Base-by-base conservation (phyloP, 176 grass and related monocot genomes). In the Zea mays region DNA sequence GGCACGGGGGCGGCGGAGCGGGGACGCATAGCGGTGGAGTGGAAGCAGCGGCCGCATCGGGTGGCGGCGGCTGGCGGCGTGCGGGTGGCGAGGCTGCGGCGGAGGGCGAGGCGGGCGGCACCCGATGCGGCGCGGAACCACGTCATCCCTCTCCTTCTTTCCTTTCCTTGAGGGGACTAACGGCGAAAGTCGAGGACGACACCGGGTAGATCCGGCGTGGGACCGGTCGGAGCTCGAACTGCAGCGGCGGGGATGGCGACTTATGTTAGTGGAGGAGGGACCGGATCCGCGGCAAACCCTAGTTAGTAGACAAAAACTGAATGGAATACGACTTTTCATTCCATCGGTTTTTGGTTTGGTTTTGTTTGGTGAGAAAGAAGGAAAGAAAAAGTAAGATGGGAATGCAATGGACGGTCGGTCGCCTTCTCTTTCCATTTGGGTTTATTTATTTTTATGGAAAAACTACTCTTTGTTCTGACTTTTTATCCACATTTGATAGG, bases 121-220 rank as follows among this genome's bases (percentile, higher is more conserved):
- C 88, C 86, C 48, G 90, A 87, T 27, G 90, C 88, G 48, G 84
- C 93, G 51, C 88, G 82, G 74, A 91, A 59, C 93, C 93, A 97
- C 78, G 88, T 52, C 90, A 97, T 97, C 48, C 20, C 2, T 4
- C 19, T 14, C 17, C 17, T 15, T 40, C 2, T 19, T 40, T 38
- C 33, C 48, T n/a, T 56, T 36, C 37, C 55, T 73, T 35, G 52
- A 8, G 9, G 7, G 16, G 14, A 5, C 2, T 8, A 15, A 51
- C 2, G 43, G 34, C 4, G 11, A 2, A 41, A 41, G 40, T 41
- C 51, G 49, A 5, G 5, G 49, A 54, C 15, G 51, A 54, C 52
- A 55, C 6, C 52, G 52, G 52, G 0, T 55, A 55, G 52, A 55
- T 55, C 52, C 51, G 15, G 15, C 5, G 4, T 13, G 48, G 0